Base-by-base conservation (phyloP, 192 early-diverging fungal genomes). In the Polychytrium aggregatum region DNA sequence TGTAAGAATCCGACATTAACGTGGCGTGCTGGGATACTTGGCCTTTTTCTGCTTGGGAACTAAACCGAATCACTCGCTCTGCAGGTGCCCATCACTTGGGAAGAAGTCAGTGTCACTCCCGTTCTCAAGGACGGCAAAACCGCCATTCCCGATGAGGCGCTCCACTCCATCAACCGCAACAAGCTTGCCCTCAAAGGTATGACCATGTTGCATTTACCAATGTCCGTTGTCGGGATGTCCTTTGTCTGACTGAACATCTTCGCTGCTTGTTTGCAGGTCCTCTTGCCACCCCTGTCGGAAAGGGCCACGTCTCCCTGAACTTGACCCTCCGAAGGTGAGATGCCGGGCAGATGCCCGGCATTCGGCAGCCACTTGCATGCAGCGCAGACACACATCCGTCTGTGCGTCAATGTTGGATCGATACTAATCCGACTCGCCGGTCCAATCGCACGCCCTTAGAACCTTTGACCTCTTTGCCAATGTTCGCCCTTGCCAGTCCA, bases 391-490 rank as follows among this genome's bases (percentile, higher is more conserved):
- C 31, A 33, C 31, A 11, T 4, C 4, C 31, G 11, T 33, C 31
- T 11, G n/a, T n/a, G n/a, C n/a, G n/a, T n/a, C n/a, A n/a, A n/a
- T n/a, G n/a, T n/a, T n/a, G n/a, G n/a, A n/a, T n/a, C n/a, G n/a
- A n/a, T n/a, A n/a, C n/a, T n/a, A n/a, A n/a, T n/a, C n/a, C n/a
- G n/a, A n/a, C n/a, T n/a, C n/a, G n/a, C n/a, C n/a, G n/a, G n/a
- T 11, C 18, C 20, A 17, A 21, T 43, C 14, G 7, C 20, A 8
- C 17, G 44, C 82, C 49, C 78, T 81, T 60, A 89, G 94, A 63
- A 93, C 88, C 24, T 98, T 98, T 71, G 90, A 94, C 77, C 79
- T 98, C 53, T 98, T 87, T 52, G 95, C 95, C 62, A 96, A 98
- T 72, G 88, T 96, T 49, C 86, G 92, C 66, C 95, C 95, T 29